A percentile compares a stretch with the other conserved stretches of the same genome.
Evolutionary conservation across 129 eudicot species (phyloP).

Genomic region (Helianthus tuberosus): DNA sequence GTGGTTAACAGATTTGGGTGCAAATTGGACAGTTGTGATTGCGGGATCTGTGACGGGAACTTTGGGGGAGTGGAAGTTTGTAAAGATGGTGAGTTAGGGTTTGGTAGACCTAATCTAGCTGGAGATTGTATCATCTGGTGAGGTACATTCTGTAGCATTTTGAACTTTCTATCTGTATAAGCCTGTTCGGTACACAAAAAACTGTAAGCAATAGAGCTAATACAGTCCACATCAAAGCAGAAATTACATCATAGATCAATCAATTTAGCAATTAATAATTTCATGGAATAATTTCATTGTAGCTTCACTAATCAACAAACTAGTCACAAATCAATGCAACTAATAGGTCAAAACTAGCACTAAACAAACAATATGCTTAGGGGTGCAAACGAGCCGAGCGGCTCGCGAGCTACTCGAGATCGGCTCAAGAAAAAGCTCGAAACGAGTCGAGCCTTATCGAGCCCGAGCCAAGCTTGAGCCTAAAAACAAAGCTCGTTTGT

Average conservation of each 20-base stretch:
- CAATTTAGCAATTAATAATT: not conserved
- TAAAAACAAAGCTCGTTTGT: too few species aligned
- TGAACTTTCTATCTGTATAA: conserved; percentile 24
- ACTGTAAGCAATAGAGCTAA: not conserved
- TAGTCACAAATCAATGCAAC: too few species aligned
- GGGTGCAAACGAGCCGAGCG: too few species aligned
- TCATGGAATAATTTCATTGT: not conserved
- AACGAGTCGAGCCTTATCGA: too few species aligned
- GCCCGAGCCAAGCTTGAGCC: too few species aligned
- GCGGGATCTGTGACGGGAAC: conserved; percentile 60
- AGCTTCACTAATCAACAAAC: too few species aligned
- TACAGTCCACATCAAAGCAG: too few species aligned
- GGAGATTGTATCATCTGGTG: conserved; percentile 90
- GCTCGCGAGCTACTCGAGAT: too few species aligned
- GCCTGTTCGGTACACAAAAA: conserved; percentile 18
- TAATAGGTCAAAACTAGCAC: too few species aligned
- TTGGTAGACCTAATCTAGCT: conserved; percentile 89
- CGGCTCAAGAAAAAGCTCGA: too few species aligned
- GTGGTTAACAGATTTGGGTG: conserved; percentile 46
- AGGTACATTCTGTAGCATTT: conserved; percentile 82
- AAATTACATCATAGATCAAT: too few species aligned
- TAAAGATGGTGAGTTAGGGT: conserved; percentile 85
- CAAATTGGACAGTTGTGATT: conserved; percentile 48
- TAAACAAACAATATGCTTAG: too few species aligned
- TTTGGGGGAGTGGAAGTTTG: conserved; percentile 66